Base-by-base conservation (phyloP, 2,329 filamentous ascomycete species). In the Fusarium domesticum region DNA sequence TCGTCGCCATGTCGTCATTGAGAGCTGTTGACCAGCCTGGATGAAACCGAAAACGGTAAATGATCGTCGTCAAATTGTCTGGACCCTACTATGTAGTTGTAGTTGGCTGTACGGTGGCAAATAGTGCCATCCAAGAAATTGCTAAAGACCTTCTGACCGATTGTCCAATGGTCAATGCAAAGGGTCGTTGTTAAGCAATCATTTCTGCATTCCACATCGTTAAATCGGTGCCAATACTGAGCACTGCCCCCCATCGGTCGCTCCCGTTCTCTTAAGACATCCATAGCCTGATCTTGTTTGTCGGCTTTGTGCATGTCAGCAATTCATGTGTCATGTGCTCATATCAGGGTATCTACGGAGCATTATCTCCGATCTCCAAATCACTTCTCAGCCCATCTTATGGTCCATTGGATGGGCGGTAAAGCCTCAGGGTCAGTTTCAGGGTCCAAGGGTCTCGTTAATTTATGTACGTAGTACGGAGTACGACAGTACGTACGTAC, bases 401-500 rank as follows among this genome's bases (percentile, higher is more conserved):
- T 28, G 25, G 25, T 8, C 32, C 10, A 34, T 34, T 34, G 32
- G 28, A 36, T 41, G 18, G 32, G 31, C 33, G 35, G 30, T 34
- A 17, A 28, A 45, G 37, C 39, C 35, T 38, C 36, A 44, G 38
- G 41, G 48, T 45, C 37, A 33, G 45, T 43, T 58, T 44, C 43
- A 56, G 57, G 53, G 51, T 54, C 51, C 51, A 48, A 54, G 43
- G 48, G 48, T 48, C 48, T 45, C 20, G 33, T 43, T 38, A 39
- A 37, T 35, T 31, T 42, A 56, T n/a, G n/a, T n/a, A n/a, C n/a
- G n/a, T n/a, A n/a, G n/a, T n/a, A n/a, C n/a, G n/a, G n/a, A n/a
- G n/a, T n/a, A n/a, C n/a, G n/a, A n/a, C n/a, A n/a, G n/a, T n/a
- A n/a, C n/a, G n/a, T n/a, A n/a, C n/a, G n/a, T n/a, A n/a, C n/a